Evolutionary conservation across 108 stramenopile genomes (phyloP).

Genomic region (Poteriospumella lacustris): DNA sequence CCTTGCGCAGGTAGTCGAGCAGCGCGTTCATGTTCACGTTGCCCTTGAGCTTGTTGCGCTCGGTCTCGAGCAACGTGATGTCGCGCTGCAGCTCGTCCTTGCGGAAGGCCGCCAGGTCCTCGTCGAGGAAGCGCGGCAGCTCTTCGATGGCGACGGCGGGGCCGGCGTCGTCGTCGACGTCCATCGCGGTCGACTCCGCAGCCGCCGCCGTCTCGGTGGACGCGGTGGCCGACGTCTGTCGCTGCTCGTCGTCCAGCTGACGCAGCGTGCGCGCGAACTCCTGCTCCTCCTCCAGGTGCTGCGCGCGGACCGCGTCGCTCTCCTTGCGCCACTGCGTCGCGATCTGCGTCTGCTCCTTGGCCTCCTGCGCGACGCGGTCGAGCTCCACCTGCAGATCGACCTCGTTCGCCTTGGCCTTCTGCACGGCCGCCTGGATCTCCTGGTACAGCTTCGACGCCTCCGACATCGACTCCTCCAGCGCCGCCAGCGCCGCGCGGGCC

Average conservation of each 20-base stretch:
- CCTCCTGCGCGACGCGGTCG: not conserved
- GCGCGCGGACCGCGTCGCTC: not conserved
- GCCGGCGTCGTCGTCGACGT: conserved; percentile 17
- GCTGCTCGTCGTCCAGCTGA: not conserved
- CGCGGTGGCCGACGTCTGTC: not conserved
- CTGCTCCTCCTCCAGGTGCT: not conserved
- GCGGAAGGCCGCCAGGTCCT: conserved; percentile 50
- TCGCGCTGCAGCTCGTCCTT: conserved; percentile 62
- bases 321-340: conserved; percentile 1
- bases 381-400: conserved; percentile 69
- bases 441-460: not conserved
- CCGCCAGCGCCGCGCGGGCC: not conserved
- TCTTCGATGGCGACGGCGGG: not conserved
- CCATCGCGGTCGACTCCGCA: conserved; percentile 28
- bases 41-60: conserved; percentile 69
- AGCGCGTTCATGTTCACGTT: conserved; percentile 88
- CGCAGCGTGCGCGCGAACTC: not conserved
- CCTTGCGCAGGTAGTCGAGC: conserved; percentile 82
- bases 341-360: conserved; percentile 35
- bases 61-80: conserved; percentile 67
- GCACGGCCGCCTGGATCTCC: not conserved
- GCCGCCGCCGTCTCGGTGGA: not conserved
- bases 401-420: conserved; percentile 61
- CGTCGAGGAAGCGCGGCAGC: conserved; percentile 42
- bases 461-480: conserved; percentile 42